Base-by-base conservation (phyloP, 306 rosid genomes). In the Canavalia gladiata region DNA sequence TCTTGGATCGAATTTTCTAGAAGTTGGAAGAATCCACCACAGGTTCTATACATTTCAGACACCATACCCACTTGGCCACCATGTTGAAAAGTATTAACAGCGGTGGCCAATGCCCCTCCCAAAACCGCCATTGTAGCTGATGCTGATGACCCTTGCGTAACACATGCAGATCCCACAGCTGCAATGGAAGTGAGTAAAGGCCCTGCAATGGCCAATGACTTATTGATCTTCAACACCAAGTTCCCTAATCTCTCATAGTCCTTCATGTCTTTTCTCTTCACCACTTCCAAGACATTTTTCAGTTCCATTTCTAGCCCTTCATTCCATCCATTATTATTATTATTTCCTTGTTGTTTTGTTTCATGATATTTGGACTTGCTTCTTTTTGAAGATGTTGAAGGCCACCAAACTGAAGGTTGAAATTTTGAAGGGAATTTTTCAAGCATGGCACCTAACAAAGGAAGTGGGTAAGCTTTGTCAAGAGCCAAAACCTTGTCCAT, bases 391-490 rank as follows among this genome's bases (percentile, higher is more conserved):
- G 77, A 37, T 33, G 29, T 0, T 13, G 63, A 18, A 51, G 98
- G 97, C 99, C 95, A 92, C 99, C 99, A 95, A 39, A 72, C 86
- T 2, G 97, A 91, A 0, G 95, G 94, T 69, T 92, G 88, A 35
- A 71, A 85, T 5, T 80, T 86, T 8, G 73, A 13, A 0, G 97
- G 99, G 59, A 89, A 90, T 59, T 95, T 95, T 33, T 95, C 97
- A n/a, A 92, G 55, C 98, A 95, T 95, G 1, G 77, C 86, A 28
- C 98, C 98, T 0, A 95, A 66, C 11, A 95, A 51, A 1, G 97
- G 95, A 83, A 95, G 97, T 9, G 98, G 98, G 79, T 87, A 92
- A 1, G 98, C 98, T 84, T 35, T 87, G 68, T 94, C 98, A 0
- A 94, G 81, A 0, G 95, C 94, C 74, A 94, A 77, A 3, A 92